A percentile compares a stretch with the other conserved stretches of the same genome.
phyloP scores from a whole-genome alignment of 768 basidiomycete species.

The Kwoniella sp. region DNA sequence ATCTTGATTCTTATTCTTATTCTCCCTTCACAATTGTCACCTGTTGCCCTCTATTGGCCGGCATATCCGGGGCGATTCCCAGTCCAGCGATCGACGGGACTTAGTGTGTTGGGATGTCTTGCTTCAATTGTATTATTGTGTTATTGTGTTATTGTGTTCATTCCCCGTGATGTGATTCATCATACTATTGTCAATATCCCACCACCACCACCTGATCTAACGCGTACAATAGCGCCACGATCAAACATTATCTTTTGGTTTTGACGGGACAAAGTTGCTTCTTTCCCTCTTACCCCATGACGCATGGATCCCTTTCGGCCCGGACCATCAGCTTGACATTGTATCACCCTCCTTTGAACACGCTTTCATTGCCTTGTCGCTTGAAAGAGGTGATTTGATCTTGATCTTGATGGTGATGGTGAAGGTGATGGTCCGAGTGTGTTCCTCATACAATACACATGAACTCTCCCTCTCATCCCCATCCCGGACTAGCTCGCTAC shows the following conservation, averaged over 20 bases:
- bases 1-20: too few relatives aligned
- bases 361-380: neutral
- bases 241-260: neutral
- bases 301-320: conserved; percentile 1
- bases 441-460: neutral
- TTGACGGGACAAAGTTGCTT: neutral
- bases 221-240: neutral
- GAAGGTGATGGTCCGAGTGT: too few relatives aligned
- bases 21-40: neutral
- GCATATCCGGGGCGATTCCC: neutral
- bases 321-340: neutral
- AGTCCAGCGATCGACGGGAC: neutral
- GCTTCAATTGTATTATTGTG: neutral
- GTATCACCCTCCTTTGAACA: neutral
- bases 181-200: too few relatives aligned
- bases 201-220: neutral
- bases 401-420: neutral
- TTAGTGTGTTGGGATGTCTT: neutral
- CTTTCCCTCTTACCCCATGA: neutral
- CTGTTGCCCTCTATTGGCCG: neutral
- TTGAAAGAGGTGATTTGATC: neutral
- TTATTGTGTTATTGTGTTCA: neutral
- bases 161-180: neutral
- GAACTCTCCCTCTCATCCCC: too few relatives aligned
- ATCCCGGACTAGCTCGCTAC: too few relatives aligned